Conservation (phyloP, 2,329 filamentous ascomycete species). For the Rhynchosporium graminicola region DNA sequence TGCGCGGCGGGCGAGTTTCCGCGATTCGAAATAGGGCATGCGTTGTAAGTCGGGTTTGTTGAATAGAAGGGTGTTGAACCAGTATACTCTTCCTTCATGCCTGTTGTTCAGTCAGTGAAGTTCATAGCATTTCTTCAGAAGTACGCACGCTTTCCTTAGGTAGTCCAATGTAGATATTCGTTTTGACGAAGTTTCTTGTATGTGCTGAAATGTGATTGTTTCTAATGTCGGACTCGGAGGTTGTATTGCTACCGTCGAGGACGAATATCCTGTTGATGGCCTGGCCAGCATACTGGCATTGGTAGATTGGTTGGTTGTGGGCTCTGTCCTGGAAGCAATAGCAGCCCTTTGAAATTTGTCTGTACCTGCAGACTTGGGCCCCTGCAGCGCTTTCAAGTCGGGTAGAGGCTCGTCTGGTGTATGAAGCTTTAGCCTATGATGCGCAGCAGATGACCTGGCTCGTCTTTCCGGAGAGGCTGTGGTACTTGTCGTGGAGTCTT, state of each 20-base stretch:
- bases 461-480: conserved; percentile 31
- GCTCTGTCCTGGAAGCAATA: conserved; percentile 28
- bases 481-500: conserved; percentile 42
- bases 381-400: not conserved
- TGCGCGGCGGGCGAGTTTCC: conserved; percentile 84
- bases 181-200: conserved; percentile 87
- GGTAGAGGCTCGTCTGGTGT: conserved; percentile 17
- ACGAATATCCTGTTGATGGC: conserved; percentile 35
- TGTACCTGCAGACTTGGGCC: conserved; percentile 31
- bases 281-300: conserved; percentile 39
- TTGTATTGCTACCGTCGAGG: conserved; percentile 27
- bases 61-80: conserved; percentile 97
- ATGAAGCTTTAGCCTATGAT: conserved; percentile 22
- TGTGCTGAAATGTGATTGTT: conserved; percentile 52
- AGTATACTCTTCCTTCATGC: conserved; percentile 92
- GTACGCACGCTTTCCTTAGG: conserved; percentile 79
- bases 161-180: conserved; percentile 94
- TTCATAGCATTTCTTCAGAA: not conserved
- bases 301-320: conserved; percentile 33
- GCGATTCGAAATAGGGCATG: conserved; percentile 82
- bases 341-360: conserved; percentile 30
- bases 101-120: conserved; percentile 47
- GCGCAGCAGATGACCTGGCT: conserved; percentile 24
- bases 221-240: conserved; percentile 41
- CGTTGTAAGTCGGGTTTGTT: conserved; percentile 76